Conservation (phyloP, 1,139 yeast species). For the Blastobotrys proliferans region DNA sequence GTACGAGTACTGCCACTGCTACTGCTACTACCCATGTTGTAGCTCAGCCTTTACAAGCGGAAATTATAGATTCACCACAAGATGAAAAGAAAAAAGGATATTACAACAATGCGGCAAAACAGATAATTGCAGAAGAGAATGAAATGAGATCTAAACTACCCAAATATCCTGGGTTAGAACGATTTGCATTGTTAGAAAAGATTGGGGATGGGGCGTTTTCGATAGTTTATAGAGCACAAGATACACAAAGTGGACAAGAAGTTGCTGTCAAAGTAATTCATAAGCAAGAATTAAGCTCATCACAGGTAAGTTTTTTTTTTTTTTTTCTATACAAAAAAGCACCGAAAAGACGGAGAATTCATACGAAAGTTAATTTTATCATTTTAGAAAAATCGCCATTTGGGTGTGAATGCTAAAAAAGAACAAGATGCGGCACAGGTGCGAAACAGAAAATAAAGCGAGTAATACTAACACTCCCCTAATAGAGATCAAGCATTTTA, state of each 20-base stretch:
- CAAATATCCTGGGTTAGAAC: slow-evolving; percentile 47
- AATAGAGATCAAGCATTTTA: slow-evolving; percentile 51
- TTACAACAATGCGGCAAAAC: slow-evolving; percentile 53
- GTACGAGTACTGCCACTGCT: not conserved
- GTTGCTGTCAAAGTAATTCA: slow-evolving; percentile 86
- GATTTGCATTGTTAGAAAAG: slow-evolving; percentile 44
- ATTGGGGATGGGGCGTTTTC: slow-evolving; percentile 81
- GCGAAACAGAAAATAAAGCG: slow-evolving; percentile 13
- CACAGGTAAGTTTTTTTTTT: slow-evolving; percentile 35
- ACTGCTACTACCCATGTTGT: not conserved
- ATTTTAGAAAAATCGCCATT: slow-evolving; percentile 19
- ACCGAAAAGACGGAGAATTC: slow-evolving; percentile 3
- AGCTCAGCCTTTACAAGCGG: not conserved
- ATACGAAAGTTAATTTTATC: slow-evolving; percentile 1
- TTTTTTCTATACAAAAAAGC: not conserved
- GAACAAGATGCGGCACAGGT: slow-evolving; percentile 32
- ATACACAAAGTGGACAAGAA: slow-evolving; percentile 41
- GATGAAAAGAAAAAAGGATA: slow-evolving; percentile 33
- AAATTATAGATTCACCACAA: not conserved
- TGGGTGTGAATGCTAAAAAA: slow-evolving; percentile 28
- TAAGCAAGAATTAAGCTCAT: slow-evolving; percentile 54
- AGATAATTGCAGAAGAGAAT: slow-evolving; percentile 61
- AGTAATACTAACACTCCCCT: slow-evolving; percentile 9
- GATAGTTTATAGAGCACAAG: slow-evolving; percentile 70
- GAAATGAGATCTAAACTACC: slow-evolving; percentile 39